Conservation (phyloP, 139 green algal genomes). For the Volvox africanus region DNA sequence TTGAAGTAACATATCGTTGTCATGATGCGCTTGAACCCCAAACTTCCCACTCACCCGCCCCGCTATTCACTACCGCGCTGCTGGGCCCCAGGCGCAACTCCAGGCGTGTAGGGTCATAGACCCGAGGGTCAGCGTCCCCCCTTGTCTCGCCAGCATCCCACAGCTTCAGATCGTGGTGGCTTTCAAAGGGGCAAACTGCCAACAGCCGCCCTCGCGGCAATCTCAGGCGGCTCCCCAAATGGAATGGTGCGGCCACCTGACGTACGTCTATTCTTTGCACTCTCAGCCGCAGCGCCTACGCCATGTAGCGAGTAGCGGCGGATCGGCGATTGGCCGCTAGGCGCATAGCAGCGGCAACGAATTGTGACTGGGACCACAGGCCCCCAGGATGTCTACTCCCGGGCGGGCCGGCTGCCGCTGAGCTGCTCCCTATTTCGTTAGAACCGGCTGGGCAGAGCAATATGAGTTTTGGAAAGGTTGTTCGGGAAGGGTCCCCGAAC, state of each 20-base stretch:
- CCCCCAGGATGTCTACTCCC: too few relatives aligned
- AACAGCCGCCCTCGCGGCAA: slow-evolving; percentile 71
- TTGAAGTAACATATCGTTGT: too few relatives aligned
- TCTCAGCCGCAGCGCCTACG: slow-evolving; percentile 73
- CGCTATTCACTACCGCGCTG: slow-evolving; percentile 62
- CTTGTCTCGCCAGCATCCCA: slow-evolving; percentile 22
- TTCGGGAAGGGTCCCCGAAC: too few relatives aligned
- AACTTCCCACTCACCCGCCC: slow-evolving; percentile 59
- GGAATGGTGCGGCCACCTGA: slow-evolving; percentile 54
- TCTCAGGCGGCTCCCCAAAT: slow-evolving; percentile 18
- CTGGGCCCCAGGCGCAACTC: slow-evolving; percentile 59
- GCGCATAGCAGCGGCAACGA: slow-evolving; percentile 9
- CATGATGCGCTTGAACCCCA: too few relatives aligned
- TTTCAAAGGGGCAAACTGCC: slow-evolving; percentile 73
- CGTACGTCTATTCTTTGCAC: slow-evolving; percentile 75
- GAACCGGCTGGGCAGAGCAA: too few relatives aligned
- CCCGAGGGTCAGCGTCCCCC: slow-evolving; percentile 1
- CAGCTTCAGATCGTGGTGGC: slow-evolving; percentile 68
- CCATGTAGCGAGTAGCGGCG: slow-evolving; percentile 43
- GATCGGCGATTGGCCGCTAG: slow-evolving; percentile 51
- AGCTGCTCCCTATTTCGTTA: too few relatives aligned
- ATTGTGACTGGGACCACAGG: neutral
- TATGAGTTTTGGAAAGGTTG: too few relatives aligned
- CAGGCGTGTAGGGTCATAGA: slow-evolving; percentile 60
- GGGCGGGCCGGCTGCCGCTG: too few relatives aligned